Conservation (phyloP, 148 eudicot genomes). For the Silene uniflora region DNA sequence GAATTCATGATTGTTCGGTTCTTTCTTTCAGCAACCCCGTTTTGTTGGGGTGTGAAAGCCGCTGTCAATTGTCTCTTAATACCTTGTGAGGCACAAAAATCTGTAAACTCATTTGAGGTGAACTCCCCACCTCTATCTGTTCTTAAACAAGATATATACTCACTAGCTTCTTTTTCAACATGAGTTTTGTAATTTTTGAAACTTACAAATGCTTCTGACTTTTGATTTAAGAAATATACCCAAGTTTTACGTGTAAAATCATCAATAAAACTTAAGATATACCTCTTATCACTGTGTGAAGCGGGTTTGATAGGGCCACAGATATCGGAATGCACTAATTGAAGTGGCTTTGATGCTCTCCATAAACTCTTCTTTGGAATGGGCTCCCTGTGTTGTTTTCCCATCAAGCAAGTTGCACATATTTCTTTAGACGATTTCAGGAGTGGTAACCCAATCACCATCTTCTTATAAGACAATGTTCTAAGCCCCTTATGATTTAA, state of each 20-base stretch:
- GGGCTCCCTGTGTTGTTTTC: no score
- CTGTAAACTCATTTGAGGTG: slow-evolving; percentile 10
- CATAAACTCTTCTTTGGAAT: neutral
- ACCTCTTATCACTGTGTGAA: no score
- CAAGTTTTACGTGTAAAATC: slow-evolving; percentile 17
- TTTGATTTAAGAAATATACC: slow-evolving; percentile 15
- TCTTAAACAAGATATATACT: neutral
- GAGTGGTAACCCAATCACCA: no score
- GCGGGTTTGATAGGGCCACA: neutral
- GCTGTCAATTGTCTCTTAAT: neutral
- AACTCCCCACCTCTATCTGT: slow-evolving; percentile 13
- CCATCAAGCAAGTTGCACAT: no score
- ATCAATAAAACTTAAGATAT: slow-evolving; percentile 9
- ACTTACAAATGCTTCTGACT: neutral
- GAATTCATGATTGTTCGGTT: slow-evolving; percentile 9
- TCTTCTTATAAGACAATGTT: no score
- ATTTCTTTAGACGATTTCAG: no score
- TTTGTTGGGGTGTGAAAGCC: slow-evolving; percentile 1
- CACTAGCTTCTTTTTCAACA: slow-evolving; percentile 7
- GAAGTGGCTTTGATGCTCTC: neutral
- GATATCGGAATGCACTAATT: neutral
- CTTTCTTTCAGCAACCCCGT: slow-evolving; percentile 11
- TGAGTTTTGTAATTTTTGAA: neutral
- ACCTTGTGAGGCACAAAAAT: neutral
- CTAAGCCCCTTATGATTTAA: no score